These are phyloP conservation scores for Chlorella sorokiniana DNA, from an alignment of 139 green algal species.

Conservation along the genomic window DNA sequence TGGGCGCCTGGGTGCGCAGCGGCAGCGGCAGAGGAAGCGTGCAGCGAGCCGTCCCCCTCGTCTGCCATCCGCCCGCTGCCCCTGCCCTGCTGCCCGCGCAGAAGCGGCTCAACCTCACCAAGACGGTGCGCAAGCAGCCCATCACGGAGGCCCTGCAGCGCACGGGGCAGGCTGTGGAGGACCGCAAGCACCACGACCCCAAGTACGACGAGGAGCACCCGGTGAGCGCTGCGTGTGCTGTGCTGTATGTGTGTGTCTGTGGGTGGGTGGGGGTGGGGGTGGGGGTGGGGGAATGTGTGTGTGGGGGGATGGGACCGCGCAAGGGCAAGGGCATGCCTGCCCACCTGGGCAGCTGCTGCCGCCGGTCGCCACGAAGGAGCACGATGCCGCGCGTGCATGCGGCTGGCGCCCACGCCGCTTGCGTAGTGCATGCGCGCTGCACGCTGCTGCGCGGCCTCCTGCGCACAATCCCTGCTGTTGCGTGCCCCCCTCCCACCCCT, in stretches of 20 bases:
- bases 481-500: not conserved
- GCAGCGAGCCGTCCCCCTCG: too few relatives aligned
- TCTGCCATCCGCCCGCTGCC: not conserved
- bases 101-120: slow-evolving; percentile 95
- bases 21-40: too few relatives aligned
- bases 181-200: slow-evolving; percentile 41
- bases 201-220: slow-evolving; percentile 79
- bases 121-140: slow-evolving; percentile 90
- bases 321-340: too few relatives aligned
- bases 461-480: not conserved
- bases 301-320: not conserved
- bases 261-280: not conserved
- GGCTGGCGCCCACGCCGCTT: too few relatives aligned
- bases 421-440: too few relatives aligned
- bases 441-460: not conserved
- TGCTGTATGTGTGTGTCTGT: not conserved
- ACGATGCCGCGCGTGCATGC: too few relatives aligned
- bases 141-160: slow-evolving; percentile 69
- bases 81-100: slow-evolving; percentile 34
- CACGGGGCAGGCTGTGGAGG: slow-evolving; percentile 56
- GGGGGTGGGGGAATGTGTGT: not conserved
- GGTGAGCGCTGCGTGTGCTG: not conserved
- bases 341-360: too few relatives aligned
- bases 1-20: too few relatives aligned
- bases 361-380: too few relatives aligned